Percentiles rank a stretch among this genome's conserved stretches.
phyloP scores from a whole-genome alignment of 768 basidiomycete genomes.

The Dioszegia aurantiaca region DNA sequence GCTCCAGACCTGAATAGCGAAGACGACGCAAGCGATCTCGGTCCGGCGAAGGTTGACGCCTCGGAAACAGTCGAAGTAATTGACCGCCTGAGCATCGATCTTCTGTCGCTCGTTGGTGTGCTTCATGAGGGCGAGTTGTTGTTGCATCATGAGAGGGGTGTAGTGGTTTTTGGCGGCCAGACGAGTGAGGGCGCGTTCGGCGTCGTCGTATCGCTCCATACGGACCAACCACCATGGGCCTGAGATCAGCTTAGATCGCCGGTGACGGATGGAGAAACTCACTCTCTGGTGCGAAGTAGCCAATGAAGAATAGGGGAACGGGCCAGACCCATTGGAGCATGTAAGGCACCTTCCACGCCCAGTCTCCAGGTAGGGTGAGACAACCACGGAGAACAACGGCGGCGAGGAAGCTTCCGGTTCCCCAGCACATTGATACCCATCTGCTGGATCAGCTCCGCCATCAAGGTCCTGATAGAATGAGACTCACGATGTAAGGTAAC shows the following conservation, averaged over 20 bases:
- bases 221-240: constrained; percentile 35
- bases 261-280: neutral
- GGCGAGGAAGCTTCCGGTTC: constrained; percentile 24
- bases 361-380: constrained; percentile 17
- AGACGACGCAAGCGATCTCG: constrained; percentile 28
- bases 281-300: constrained; percentile 28
- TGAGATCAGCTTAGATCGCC: neutral
- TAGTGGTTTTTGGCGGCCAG: constrained; percentile 10
- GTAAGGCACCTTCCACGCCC: constrained; percentile 30
- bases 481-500: constrained; percentile 30
- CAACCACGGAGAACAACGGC: constrained; percentile 24
- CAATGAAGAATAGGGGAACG: constrained; percentile 22
- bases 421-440: constrained; percentile 47
- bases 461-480: neutral
- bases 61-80: constrained; percentile 32
- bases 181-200: constrained; percentile 10
- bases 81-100: constrained; percentile 1
- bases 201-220: constrained; percentile 34
- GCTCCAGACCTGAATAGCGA: constrained; percentile 14
- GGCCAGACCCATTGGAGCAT: constrained; percentile 37
- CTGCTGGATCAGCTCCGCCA: neutral
- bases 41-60: constrained; percentile 37
- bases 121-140: constrained; percentile 47
- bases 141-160: constrained; percentile 7
- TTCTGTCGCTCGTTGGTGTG: constrained; percentile 52